These are phyloP conservation scores for Lodderomyces metapsilosis DNA, from an alignment of 1,139 yeast species.

Conservation along the genomic window DNA sequence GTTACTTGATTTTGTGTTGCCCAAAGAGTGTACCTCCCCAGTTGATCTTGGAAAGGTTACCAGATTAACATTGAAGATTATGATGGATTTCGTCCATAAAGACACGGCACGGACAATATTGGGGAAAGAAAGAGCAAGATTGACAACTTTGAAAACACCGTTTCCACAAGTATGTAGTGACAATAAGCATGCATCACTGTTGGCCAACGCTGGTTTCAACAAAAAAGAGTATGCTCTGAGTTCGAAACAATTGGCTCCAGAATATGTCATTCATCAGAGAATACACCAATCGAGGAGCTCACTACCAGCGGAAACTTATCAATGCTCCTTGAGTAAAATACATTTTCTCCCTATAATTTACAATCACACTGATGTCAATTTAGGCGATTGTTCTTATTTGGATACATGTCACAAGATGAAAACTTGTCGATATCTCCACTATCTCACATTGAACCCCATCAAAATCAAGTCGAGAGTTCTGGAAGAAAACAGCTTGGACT, in stretches of 20 bases:
- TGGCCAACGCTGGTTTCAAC: constrained; percentile 27
- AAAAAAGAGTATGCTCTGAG: constrained; percentile 18
- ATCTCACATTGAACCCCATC: constrained; percentile 57
- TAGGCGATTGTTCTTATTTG: constrained; percentile 93
- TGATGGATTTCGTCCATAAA: constrained; percentile 15
- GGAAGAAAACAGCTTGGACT: constrained; percentile 28
- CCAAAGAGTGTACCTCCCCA: constrained; percentile 3
- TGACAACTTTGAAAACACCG: constrained; percentile 36
- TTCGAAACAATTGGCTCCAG: constrained; percentile 20
- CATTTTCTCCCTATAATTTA: constrained; percentile 65
- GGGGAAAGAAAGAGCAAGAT: constrained; percentile 39
- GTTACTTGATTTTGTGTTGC: not conserved
- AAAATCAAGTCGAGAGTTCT: not conserved
- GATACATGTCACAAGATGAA: constrained; percentile 90
- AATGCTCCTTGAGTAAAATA: constrained; percentile 49
- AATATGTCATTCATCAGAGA: constrained; percentile 19
- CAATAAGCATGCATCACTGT: constrained; percentile 39
- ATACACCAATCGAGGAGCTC: constrained; percentile 20
- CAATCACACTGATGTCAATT: constrained; percentile 52
- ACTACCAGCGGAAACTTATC: constrained; percentile 24
- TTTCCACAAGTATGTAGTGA: constrained; percentile 56
- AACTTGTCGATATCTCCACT: constrained; percentile 80
- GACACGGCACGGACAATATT: constrained; percentile 34
- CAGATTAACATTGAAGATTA: not conserved
- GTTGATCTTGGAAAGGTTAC: not conserved